These are phyloP conservation scores for Tirmania nivea DNA, from an alignment of 495 filamentous ascomycete species.

Conservation along the genomic window DNA sequence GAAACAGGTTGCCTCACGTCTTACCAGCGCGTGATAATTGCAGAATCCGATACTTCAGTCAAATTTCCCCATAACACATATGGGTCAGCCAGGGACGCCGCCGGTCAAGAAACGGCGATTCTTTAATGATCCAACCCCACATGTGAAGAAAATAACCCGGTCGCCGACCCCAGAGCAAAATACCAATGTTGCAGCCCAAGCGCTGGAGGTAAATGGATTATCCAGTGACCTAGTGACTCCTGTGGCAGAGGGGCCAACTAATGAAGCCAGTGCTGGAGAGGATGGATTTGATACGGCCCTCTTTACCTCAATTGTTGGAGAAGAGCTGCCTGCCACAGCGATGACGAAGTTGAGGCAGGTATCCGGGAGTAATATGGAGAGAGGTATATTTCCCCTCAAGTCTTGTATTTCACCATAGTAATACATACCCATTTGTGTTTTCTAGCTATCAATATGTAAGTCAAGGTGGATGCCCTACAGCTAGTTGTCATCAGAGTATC, in stretches of 20 bases:
- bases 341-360: conserved; percentile 20
- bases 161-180: no score
- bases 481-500: background rate
- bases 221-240: no score
- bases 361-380: conserved; percentile 25
- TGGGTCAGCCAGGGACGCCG: background rate
- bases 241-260: background rate
- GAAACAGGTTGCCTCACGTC: no score
- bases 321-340: conserved; percentile 10
- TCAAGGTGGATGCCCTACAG: background rate
- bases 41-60: no score
- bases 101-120: background rate
- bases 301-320: conserved; percentile 15
- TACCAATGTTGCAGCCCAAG: no score
- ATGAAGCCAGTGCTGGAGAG: background rate
- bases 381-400: conserved; percentile 13
- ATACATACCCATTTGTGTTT: background rate
- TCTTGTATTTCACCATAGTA: background rate
- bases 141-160: background rate
- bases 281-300: conserved; percentile 11
- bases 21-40: no score
- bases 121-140: background rate
- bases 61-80: no score
- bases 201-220: no score
- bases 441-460: conserved; percentile 26